Evolutionary conservation across 345 rosid genomes (phyloP).

Genomic region (Eucalyptus cladocalyx): DNA sequence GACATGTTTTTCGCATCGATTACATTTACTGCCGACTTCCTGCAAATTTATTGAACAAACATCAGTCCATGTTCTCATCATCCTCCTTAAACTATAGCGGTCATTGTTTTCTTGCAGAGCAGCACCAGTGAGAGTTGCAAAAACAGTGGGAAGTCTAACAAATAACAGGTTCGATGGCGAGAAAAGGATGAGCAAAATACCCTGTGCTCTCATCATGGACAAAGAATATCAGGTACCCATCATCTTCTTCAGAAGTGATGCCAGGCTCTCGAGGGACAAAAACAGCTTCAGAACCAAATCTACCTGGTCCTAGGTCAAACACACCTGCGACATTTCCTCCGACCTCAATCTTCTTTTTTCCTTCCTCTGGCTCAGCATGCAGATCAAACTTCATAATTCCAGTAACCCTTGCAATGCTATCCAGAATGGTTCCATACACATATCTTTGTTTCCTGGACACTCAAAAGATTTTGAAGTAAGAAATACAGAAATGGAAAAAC

Average conservation of each 20-base stretch:
- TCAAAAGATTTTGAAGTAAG: neutral
- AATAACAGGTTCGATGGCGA: neutral
- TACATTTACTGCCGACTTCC: slow-evolving; percentile 73
- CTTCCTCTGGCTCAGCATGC: slow-evolving; percentile 63
- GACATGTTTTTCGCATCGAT: slow-evolving; percentile 93
- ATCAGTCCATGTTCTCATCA: neutral
- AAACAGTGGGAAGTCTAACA: neutral
- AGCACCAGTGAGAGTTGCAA: neutral
- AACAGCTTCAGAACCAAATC: slow-evolving; percentile 92
- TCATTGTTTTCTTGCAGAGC: neutral
- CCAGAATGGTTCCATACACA: slow-evolving; percentile 80
- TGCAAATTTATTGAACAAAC: slow-evolving; percentile 10
- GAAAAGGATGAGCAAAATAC: slow-evolving; percentile 12
- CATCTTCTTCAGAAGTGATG: slow-evolving; percentile 67
- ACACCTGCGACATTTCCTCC: slow-evolving; percentile 88
- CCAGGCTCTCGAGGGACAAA: slow-evolving; percentile 65
- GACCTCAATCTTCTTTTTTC: slow-evolving; percentile 56
- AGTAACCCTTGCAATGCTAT: slow-evolving; percentile 63
- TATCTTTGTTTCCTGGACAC: slow-evolving; percentile 76
- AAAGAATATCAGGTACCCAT: slow-evolving; percentile 79
- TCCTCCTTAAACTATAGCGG: neutral
- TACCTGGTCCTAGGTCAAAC: slow-evolving; percentile 70
- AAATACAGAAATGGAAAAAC: neutral
- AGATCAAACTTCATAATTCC: slow-evolving; percentile 86
- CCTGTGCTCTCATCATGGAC: slow-evolving; percentile 83